Evolutionary conservation across 257 asterid genomes (phyloP).

Genomic region (Apocynum venetum): DNA sequence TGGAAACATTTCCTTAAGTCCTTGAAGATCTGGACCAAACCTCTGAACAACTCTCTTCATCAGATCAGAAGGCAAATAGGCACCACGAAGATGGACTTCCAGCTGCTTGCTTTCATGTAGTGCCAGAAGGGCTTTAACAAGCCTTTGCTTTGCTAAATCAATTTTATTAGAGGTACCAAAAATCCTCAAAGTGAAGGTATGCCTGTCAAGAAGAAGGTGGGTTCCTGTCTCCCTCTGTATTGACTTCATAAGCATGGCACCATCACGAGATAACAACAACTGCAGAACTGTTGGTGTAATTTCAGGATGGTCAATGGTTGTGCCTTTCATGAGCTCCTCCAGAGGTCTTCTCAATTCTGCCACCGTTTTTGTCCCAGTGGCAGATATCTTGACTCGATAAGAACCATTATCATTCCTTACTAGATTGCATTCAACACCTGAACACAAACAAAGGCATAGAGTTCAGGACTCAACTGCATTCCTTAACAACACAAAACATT

Average conservation of each 20-base stretch:
- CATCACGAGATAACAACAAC: slow-evolving; percentile 70
- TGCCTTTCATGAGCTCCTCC: slow-evolving; percentile 74
- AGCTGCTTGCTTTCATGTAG: slow-evolving; percentile 73
- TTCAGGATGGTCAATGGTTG: slow-evolving; percentile 42
- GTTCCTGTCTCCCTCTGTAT: slow-evolving; percentile 60
- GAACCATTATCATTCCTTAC: slow-evolving; percentile 56
- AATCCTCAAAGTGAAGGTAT: slow-evolving; percentile 45
- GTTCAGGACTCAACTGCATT: slow-evolving; percentile 8
- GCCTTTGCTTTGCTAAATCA: slow-evolving; percentile 42
- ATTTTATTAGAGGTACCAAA: slow-evolving; percentile 58
- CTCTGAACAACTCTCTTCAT: slow-evolving; percentile 82
- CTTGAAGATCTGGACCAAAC: slow-evolving; percentile 75
- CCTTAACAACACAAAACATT: background rate
- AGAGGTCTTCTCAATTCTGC: slow-evolving; percentile 72
- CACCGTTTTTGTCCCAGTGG: slow-evolving; percentile 67
- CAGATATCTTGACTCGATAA: slow-evolving; percentile 72
- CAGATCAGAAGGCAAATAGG: slow-evolving; percentile 66
- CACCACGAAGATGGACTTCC: slow-evolving; percentile 68
- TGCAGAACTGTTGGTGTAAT: slow-evolving; percentile 66
- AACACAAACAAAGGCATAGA: background rate
- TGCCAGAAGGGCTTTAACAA: slow-evolving; percentile 46
- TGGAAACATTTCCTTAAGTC: slow-evolving; percentile 67
- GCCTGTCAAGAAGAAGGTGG: slow-evolving; percentile 60
- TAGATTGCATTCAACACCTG: slow-evolving; percentile 67
- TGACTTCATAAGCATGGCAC: slow-evolving; percentile 48